Evolutionary conservation across 73 alveolate species (phyloP).

Genomic region (Paramecium bursaria): DNA sequence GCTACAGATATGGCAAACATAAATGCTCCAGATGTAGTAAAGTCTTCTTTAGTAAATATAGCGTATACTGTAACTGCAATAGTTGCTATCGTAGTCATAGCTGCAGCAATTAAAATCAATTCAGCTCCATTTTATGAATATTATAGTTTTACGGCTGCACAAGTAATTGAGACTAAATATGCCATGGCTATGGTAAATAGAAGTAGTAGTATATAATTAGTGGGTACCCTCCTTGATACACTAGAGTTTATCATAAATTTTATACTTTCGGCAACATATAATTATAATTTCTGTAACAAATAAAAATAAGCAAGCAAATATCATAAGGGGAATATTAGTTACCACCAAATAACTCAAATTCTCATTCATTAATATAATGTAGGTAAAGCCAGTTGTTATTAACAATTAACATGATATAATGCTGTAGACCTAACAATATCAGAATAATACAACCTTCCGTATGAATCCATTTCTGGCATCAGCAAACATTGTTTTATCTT

Average conservation of each 20-base stretch:
- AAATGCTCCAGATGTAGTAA: not conserved
- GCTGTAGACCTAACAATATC: no score
- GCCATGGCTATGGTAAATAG: not conserved
- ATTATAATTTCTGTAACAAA: not conserved
- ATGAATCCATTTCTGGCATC: no score
- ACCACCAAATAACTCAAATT: no score
- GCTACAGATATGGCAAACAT: no score
- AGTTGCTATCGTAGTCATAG: not conserved
- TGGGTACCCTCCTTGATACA: not conserved
- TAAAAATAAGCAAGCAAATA: no score
- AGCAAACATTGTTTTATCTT: no score
- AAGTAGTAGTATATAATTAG: not conserved
- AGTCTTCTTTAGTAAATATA: not conserved
- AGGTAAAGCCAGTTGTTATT: no score
- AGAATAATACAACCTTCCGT: no score
- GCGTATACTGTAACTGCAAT: not conserved
- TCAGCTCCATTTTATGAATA: not conserved
- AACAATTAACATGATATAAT: no score
- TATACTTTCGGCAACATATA: conserved; percentile 3
- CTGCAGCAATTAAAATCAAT: not conserved
- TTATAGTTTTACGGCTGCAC: not conserved
- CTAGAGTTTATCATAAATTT: not conserved
- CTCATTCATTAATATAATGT: no score
- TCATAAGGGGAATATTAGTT: no score
- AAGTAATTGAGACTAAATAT: not conserved